Conservation (phyloP, 495 filamentous ascomycete species). For the Bombardia bombarda region DNA sequence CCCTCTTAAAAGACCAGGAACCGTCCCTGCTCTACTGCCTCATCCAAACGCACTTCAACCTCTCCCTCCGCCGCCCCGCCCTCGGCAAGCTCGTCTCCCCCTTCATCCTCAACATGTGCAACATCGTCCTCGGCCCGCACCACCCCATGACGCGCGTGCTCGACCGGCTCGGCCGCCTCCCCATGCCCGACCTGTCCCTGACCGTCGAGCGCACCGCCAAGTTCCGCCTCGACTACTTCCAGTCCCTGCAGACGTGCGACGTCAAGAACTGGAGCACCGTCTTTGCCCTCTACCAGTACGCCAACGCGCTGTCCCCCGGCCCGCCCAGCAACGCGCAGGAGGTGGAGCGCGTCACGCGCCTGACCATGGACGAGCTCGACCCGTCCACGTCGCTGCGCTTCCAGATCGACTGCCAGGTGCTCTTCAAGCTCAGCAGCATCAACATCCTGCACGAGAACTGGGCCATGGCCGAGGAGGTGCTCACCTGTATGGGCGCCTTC, state of each 20-base stretch:
- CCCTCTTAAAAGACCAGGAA: conserved; percentile 14
- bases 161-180: conserved; percentile 6
- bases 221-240: conserved; percentile 10
- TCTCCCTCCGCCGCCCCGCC: background rate
- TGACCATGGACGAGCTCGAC: background rate
- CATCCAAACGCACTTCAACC: conserved; percentile 7
- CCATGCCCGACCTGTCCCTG: conserved; percentile 3
- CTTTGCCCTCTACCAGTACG: background rate
- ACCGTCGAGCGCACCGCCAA: conserved; percentile 7
- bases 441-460: conserved; percentile 6
- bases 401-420: conserved; percentile 1
- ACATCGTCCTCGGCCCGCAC: conserved; percentile 7
- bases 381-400: background rate
- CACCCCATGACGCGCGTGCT: conserved; percentile 13
- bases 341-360: conserved; percentile 5
- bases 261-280: background rate
- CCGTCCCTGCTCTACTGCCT: conserved; percentile 8
- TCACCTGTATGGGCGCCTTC: conserved; percentile 1
- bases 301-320: background rate
- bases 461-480: conserved; percentile 4
- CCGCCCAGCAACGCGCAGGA: background rate
- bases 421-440: conserved; percentile 6
- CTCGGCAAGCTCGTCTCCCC: background rate
- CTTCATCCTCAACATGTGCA: conserved; percentile 7
- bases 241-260: background rate